These are phyloP conservation scores for Spergularia bocconei DNA, from an alignment of 148 eudicot genomes.

Conservation along the genomic window DNA sequence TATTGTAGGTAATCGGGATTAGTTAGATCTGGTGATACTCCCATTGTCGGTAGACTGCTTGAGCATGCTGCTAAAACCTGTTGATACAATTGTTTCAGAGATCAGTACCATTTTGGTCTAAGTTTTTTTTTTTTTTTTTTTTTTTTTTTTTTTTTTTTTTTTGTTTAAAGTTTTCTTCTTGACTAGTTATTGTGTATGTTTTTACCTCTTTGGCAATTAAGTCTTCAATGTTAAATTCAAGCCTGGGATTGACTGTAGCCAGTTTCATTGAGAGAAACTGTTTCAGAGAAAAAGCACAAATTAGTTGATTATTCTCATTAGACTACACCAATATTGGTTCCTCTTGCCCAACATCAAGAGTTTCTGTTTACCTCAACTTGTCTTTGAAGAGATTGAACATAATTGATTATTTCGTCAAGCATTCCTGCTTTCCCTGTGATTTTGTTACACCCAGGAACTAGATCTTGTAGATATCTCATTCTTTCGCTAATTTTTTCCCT, in stretches of 20 bases:
- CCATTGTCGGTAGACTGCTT: constrained; percentile 47
- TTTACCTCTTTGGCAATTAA: constrained; percentile 69
- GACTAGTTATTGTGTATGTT: not conserved
- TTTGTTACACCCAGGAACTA: constrained; percentile 95
- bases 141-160: not conserved
- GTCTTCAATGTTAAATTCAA: constrained; percentile 71
- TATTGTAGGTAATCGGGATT: constrained; percentile 50
- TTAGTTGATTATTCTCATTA: constrained; percentile 8
- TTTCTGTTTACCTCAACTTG: constrained; percentile 82
- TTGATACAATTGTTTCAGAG: constrained; percentile 5
- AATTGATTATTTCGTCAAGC: constrained; percentile 96
- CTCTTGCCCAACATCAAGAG: not conserved
- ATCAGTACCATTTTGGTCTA: not conserved
- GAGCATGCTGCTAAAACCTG: constrained; percentile 66
- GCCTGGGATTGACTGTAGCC: constrained; percentile 72
- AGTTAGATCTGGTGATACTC: constrained; percentile 40
- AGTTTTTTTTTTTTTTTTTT: not conserved
- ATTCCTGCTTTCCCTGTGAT: constrained; percentile 97
- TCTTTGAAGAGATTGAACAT: constrained; percentile 96
- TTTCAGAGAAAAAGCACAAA: constrained; percentile 19
- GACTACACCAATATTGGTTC: not conserved
- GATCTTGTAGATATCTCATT: constrained; percentile 90
- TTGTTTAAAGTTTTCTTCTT: not conserved
- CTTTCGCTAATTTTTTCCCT: constrained; percentile 95
- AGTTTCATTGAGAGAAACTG: constrained; percentile 97